Evolutionary conservation across 371 early-diverging fungal genomes (phyloP).

Genomic region (Mortierella sp.): DNA sequence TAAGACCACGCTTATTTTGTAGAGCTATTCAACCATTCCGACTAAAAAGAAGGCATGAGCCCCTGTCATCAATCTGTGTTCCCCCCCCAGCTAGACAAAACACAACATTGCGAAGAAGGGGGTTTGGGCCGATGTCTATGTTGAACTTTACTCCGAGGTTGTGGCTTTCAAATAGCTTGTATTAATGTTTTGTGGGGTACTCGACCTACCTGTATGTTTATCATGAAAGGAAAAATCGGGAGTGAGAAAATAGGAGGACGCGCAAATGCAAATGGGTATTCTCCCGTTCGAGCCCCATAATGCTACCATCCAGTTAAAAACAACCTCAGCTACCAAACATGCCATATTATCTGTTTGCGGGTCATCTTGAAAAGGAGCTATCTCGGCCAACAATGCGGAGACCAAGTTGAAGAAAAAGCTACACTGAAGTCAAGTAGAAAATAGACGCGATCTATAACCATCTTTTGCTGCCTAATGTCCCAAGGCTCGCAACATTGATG

Average conservation of each 20-base stretch:
- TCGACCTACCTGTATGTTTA: background rate
- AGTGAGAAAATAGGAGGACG: too few relatives aligned
- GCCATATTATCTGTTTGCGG: too few relatives aligned
- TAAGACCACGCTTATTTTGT: background rate
- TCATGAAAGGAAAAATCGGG: background rate
- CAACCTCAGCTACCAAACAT: too few relatives aligned
- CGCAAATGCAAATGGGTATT: too few relatives aligned
- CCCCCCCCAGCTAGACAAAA: background rate
- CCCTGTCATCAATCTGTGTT: background rate
- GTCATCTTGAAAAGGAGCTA: too few relatives aligned
- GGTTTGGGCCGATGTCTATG: background rate
- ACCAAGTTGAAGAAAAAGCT: background rate
- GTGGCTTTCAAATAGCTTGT: background rate
- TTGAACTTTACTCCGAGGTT: background rate
- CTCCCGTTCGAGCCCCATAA: too few relatives aligned
- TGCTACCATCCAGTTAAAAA: too few relatives aligned
- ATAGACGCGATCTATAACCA: background rate
- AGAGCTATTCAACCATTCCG: background rate
- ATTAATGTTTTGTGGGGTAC: background rate
- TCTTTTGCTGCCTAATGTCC: too few relatives aligned
- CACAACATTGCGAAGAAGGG: background rate
- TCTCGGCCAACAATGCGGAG: background rate
- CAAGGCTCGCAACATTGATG: too few relatives aligned
- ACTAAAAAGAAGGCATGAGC: background rate
- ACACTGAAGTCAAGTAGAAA: background rate